A percentile compares a stretch with the other conserved stretches of the same genome.
phyloP scores from a whole-genome alignment of 2,329 filamentous ascomycete genomes.

The Aspergillus versicolor region DNA sequence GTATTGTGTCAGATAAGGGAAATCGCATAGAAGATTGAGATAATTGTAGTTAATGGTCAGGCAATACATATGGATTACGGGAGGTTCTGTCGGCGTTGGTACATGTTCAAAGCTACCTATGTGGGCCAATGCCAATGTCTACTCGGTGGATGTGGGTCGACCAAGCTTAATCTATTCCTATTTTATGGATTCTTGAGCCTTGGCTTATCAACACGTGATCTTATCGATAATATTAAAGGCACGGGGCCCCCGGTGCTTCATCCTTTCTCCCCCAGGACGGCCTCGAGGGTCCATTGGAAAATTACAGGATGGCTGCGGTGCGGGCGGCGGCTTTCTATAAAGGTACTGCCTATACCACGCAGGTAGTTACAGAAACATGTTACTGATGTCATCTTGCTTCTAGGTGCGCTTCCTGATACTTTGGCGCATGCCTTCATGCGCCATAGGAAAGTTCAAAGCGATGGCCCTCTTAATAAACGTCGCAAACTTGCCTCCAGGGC shows the following conservation, averaged over 20 bases:
- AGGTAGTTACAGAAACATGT: background rate
- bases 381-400: constrained; percentile 5
- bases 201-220: constrained; percentile 20
- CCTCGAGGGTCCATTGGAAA: constrained; percentile 1
- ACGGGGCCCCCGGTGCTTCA: background rate
- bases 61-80: too few relatives aligned
- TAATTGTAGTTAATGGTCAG: too few relatives aligned
- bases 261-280: constrained; percentile 1
- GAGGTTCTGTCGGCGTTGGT: too few relatives aligned
- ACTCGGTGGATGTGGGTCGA: background rate
- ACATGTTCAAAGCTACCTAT: too few relatives aligned
- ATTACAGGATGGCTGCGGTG: constrained; percentile 18
- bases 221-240: constrained; percentile 12
- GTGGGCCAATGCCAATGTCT: background rate
- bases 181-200: background rate
- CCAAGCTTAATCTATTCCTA: background rate
- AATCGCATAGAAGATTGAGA: background rate
- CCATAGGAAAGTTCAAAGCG: constrained; percentile 10
- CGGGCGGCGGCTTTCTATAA: constrained; percentile 12
- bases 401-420: constrained; percentile 24
- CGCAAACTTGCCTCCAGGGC: constrained; percentile 26
- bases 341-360: constrained; percentile 5
- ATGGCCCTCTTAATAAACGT: constrained; percentile 31
- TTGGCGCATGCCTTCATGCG: constrained; percentile 25
- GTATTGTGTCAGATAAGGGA: constrained; percentile 21